Percentiles rank a stretch among this genome's conserved stretches.
These are phyloP conservation scores for Starmerella floris DNA, from an alignment of 805 yeast genomes.

Conservation along the genomic window DNA sequence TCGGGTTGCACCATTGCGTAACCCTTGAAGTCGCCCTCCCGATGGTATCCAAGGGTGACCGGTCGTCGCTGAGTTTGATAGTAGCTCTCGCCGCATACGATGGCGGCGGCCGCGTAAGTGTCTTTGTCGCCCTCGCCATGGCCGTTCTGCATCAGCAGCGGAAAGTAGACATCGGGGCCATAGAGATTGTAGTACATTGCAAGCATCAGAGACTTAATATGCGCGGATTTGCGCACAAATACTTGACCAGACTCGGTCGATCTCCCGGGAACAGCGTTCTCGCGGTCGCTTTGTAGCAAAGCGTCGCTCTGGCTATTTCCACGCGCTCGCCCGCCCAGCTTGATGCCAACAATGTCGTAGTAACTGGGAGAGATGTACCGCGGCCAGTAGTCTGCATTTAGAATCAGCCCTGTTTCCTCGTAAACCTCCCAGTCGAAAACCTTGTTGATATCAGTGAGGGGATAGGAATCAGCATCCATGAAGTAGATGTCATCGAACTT, in stretches of 20 bases:
- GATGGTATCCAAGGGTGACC: constrained; percentile 28
- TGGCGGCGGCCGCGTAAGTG: constrained; percentile 60
- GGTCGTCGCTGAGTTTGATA: constrained; percentile 37
- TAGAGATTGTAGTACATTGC: constrained; percentile 52
- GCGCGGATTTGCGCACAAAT: constrained; percentile 42
- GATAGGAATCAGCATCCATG: constrained; percentile 65
- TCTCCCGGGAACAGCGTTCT: constrained; percentile 51
- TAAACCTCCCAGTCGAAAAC: constrained; percentile 49
- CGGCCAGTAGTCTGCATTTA: constrained; percentile 87
- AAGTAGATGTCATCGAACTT: constrained; percentile 58
- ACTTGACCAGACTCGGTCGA: constrained; percentile 61
- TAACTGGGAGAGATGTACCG: constrained; percentile 64
- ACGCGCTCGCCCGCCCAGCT: constrained; percentile 32
- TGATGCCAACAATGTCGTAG: constrained; percentile 53
- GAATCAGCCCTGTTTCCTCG: constrained; percentile 36
- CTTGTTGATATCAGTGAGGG: constrained; percentile 49
- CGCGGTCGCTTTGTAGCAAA: constrained; percentile 41
- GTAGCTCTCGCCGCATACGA: constrained; percentile 43
- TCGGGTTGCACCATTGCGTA: constrained; percentile 54
- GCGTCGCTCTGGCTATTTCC: constrained; percentile 26
- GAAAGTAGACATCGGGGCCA: constrained; percentile 49
- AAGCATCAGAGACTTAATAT: constrained; percentile 43
- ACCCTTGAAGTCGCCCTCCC: constrained; percentile 15
- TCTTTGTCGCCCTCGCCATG: constrained; percentile 79
- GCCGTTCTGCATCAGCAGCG: constrained; percentile 45